Conservation (phyloP, 2,329 filamentous ascomycete genomes). For the Albophoma yamanashiensis region DNA sequence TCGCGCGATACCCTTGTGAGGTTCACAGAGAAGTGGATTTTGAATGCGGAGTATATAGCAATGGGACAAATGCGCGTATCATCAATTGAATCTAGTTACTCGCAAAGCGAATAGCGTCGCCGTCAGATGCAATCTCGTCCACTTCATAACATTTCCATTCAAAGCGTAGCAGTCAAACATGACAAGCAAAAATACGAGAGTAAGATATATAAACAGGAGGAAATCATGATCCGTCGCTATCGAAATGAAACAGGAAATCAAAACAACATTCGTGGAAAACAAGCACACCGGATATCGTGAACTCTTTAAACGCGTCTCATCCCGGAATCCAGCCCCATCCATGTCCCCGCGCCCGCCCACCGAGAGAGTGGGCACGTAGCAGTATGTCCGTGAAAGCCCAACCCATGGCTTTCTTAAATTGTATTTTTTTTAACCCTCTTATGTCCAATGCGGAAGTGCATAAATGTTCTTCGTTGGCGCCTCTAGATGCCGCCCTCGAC, state of each 20-base stretch:
- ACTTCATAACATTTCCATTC: background rate
- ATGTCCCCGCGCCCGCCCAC: background rate
- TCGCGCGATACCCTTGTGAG: background rate
- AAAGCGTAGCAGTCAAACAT: background rate
- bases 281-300: background rate
- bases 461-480: background rate
- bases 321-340: background rate
- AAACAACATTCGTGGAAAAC: background rate
- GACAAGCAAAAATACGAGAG: background rate
- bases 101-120: background rate
- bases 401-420: background rate
- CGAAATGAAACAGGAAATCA: background rate
- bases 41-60: background rate
- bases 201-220: background rate
- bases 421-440: too few relatives aligned
- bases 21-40: background rate
- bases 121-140: background rate
- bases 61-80: background rate
- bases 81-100: background rate
- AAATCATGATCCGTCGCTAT: background rate
- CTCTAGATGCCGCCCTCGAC: slow-evolving; percentile 20
- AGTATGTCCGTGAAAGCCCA: background rate
- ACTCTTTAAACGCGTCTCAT: background rate
- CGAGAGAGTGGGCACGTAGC: background rate
- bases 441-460: background rate